Evolutionary conservation across 2,329 filamentous ascomycete genomes (phyloP).

Genomic region (Diaporthe eres): DNA sequence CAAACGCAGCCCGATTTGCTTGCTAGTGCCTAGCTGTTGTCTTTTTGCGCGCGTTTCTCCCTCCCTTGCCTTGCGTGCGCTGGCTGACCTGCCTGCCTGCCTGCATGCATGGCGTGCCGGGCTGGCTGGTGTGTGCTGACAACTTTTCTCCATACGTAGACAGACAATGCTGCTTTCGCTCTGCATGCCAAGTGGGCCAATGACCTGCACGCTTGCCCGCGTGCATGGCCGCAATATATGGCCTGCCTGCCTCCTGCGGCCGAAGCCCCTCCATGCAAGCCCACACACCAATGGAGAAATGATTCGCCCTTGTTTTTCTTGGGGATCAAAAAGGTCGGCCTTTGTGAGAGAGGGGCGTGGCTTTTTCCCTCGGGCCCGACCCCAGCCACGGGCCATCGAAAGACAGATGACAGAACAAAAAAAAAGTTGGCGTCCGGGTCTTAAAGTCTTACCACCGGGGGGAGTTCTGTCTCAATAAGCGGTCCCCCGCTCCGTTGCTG

Average conservation of each 20-base stretch:
- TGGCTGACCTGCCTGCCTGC: not conserved
- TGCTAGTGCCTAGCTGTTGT: not conserved
- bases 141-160: not conserved
- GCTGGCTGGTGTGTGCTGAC: conserved; percentile 9
- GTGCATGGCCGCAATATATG: conserved; percentile 35
- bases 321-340: conserved; percentile 9
- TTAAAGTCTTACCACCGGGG: conserved; percentile 6
- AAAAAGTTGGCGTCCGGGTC: conserved; percentile 22
- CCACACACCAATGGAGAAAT: conserved; percentile 31
- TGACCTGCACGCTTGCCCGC: not conserved
- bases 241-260: conserved; percentile 32
- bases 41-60: conserved; percentile 26
- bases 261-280: conserved; percentile 29
- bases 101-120: not conserved
- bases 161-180: not conserved
- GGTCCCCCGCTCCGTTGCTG: conserved; percentile 11
- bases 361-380: not conserved
- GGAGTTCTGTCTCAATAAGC: conserved; percentile 5
- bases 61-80: conserved; percentile 10
- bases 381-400: conserved; percentile 23
- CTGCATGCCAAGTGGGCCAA: conserved; percentile 27
- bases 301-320: conserved; percentile 19
- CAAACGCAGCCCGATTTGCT: conserved; percentile 20
- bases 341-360: conserved; percentile 17
- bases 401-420: conserved; percentile 16